Percentiles rank a stretch among this genome's conserved stretches.
These are phyloP conservation scores for Perilla frutescens DNA, from an alignment of 257 asterid species.

Conservation along the genomic window DNA sequence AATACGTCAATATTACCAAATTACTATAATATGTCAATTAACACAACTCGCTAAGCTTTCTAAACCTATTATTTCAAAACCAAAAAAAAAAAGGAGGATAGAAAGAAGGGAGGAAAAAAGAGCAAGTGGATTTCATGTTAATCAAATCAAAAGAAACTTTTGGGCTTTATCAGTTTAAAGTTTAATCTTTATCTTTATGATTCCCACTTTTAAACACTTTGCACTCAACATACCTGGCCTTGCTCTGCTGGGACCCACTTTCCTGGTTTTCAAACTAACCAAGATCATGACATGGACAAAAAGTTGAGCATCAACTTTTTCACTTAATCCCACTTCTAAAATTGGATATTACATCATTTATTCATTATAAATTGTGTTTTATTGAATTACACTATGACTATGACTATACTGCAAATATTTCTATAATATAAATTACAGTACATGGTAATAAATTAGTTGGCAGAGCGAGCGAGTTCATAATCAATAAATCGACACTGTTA, in stretches of 20 bases:
- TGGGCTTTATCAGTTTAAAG: constrained; percentile 43
- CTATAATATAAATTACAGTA: no score
- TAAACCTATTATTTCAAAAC: no score
- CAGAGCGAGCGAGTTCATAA: no score
- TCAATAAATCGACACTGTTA: no score
- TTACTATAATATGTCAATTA: constrained; percentile 30
- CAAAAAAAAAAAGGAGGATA: not conserved
- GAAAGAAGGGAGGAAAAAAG: not conserved
- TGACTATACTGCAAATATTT: no score
- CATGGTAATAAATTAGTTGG: no score
- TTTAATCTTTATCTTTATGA: constrained; percentile 50
- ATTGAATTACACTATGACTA: not conserved
- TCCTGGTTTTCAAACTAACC: constrained; percentile 35
- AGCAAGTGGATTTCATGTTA: constrained; percentile 41
- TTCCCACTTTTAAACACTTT: constrained; percentile 58
- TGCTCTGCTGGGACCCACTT: constrained; percentile 35
- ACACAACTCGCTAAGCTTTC: not conserved
- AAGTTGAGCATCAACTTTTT: constrained; percentile 65
- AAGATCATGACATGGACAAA: constrained; percentile 66
- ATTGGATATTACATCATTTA: not conserved
- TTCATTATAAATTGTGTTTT: not conserved
- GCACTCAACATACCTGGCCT: constrained; percentile 55
- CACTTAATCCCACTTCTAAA: constrained; percentile 24
- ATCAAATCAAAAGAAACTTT: constrained; percentile 46
- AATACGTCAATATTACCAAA: not conserved